These are phyloP conservation scores for Pseudisothecium myosuroides DNA, from an alignment of 225 moss, liverwort and hornwort species.

Conservation along the genomic window DNA sequence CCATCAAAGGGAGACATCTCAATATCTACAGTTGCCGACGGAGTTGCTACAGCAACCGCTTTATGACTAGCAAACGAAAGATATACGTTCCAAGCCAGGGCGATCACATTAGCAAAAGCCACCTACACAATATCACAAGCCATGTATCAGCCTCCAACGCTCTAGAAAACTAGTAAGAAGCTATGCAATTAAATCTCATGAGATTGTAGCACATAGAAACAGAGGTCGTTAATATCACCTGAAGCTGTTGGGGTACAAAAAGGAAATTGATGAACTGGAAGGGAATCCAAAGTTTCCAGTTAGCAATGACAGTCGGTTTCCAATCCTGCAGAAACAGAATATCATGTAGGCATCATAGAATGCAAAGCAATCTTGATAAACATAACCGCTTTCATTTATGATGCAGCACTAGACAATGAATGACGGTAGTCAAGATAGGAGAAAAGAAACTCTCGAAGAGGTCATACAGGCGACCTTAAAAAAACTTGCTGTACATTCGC, in stretches of 20 bases:
- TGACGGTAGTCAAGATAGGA: background rate
- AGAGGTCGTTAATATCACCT: slow-evolving; percentile 15
- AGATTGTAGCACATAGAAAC: background rate
- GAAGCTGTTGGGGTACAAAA: slow-evolving; percentile 56
- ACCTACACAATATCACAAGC: slow-evolving; percentile 27
- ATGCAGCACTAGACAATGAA: background rate
- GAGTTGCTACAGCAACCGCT: slow-evolving; percentile 16
- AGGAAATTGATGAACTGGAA: slow-evolving; percentile 63
- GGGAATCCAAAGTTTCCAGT: slow-evolving; percentile 71
- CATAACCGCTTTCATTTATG: background rate
- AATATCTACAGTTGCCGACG: slow-evolving; percentile 18
- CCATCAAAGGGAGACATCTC: slow-evolving; percentile 26
- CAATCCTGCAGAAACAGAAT: slow-evolving; percentile 31
- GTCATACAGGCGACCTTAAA: background rate
- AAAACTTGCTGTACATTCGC: background rate
- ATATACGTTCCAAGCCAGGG: slow-evolving; percentile 57
- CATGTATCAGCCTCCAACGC: background rate
- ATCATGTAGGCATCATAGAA: background rate
- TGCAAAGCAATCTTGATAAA: background rate
- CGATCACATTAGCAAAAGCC: slow-evolving; percentile 44
- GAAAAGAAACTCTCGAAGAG: background rate
- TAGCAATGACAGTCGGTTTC: slow-evolving; percentile 39
- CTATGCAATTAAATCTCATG: background rate
- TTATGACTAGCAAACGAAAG: slow-evolving; percentile 56
- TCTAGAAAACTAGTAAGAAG: background rate